Percentiles rank a stretch among this genome's conserved stretches.
These are phyloP conservation scores for Actinidia arguta DNA, from an alignment of 179 eudicot genomes.

Conservation along the genomic window DNA sequence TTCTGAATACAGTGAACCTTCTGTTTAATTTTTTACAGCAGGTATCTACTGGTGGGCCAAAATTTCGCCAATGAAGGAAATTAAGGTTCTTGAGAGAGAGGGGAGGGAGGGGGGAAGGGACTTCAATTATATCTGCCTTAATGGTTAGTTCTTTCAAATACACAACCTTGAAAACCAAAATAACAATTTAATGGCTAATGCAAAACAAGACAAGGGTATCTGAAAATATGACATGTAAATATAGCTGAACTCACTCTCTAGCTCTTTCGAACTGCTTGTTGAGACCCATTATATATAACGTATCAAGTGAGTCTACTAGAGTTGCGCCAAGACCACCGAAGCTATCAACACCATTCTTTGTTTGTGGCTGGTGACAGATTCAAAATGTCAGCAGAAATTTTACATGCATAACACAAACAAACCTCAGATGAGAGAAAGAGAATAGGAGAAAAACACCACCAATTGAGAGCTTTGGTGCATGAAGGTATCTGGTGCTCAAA, in stretches of 20 bases:
- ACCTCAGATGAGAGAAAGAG: neutral
- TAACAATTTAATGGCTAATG: neutral
- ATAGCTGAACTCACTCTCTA: slow-evolving; percentile 73
- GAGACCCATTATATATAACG: slow-evolving; percentile 96
- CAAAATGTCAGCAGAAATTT: slow-evolving; percentile 16
- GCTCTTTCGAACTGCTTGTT: slow-evolving; percentile 96
- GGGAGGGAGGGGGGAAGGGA: too few species aligned
- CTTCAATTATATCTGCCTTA: too few species aligned
- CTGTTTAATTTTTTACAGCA: too few species aligned
- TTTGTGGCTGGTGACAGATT: slow-evolving; percentile 72
- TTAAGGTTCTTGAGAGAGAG: too few species aligned
- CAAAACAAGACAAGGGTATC: neutral
- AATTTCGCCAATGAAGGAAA: too few species aligned
- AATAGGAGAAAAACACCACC: neutral
- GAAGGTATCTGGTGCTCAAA: neutral
- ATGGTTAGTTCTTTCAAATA: neutral
- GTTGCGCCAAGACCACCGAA: slow-evolving; percentile 99
- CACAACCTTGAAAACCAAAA: neutral
- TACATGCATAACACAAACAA: neutral
- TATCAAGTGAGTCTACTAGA: slow-evolving; percentile 90
- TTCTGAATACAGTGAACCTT: too few species aligned
- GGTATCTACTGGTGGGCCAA: too few species aligned
- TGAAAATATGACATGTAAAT: neutral
- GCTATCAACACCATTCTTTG: slow-evolving; percentile 94
- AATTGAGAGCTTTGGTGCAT: neutral